These are phyloP conservation scores for Solanum tacnaense DNA, from an alignment of 257 asterid species.

Conservation along the genomic window DNA sequence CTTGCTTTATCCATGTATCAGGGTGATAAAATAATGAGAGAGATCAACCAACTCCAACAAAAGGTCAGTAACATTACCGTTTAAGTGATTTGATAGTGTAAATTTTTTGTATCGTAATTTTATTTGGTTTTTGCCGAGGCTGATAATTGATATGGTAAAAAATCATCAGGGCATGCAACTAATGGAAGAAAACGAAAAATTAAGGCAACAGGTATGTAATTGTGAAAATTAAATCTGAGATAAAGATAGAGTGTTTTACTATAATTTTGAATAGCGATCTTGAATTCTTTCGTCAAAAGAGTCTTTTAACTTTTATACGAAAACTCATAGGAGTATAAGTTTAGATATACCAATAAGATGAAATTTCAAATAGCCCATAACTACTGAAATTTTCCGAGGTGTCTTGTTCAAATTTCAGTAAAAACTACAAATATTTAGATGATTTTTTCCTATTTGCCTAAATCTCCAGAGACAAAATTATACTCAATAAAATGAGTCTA, in stretches of 20 bases:
- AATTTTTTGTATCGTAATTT: background rate
- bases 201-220: slow-evolving; percentile 42
- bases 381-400: rapidly evolving
- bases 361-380: too few species aligned
- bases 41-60: slow-evolving; percentile 64
- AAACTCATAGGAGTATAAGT: too few species aligned
- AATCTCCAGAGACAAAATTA: background rate
- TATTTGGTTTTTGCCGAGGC: background rate
- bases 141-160: background rate
- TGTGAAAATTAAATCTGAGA: background rate
- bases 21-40: slow-evolving; percentile 64
- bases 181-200: slow-evolving; percentile 51
- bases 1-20: slow-evolving; percentile 1
- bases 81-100: background rate
- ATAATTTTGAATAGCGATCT: too few species aligned
- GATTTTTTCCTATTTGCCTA: background rate
- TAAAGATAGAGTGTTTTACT: background rate
- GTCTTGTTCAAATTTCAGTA: background rate
- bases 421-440: background rate
- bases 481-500: background rate
- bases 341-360: too few species aligned
- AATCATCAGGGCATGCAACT: slow-evolving; percentile 51
- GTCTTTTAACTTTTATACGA: too few species aligned
- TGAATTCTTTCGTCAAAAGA: too few species aligned
- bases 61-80: slow-evolving; percentile 20